Conservation (phyloP, 768 basidiomycete genomes). For the Leccinum sublutescens region DNA sequence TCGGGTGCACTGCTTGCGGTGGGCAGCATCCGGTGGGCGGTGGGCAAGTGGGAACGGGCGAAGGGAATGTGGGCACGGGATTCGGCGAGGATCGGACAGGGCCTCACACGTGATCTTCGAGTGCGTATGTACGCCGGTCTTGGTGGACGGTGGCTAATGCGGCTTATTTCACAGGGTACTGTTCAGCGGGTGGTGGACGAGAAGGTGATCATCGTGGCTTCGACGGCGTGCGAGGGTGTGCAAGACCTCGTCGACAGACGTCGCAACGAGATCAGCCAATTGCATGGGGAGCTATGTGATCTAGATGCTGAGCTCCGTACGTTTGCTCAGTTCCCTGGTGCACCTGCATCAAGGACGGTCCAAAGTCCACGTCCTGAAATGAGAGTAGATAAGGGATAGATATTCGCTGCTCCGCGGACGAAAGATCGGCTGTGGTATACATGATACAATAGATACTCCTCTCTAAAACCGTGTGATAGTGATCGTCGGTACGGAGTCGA, state of each 20-base stretch:
- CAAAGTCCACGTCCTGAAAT: neutral
- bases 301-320: conserved; percentile 37
- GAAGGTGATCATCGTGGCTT: conserved; percentile 54
- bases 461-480: conserved; percentile 27
- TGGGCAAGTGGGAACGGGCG: conserved; percentile 66
- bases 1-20: conserved; percentile 52
- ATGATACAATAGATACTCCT: conserved; percentile 23
- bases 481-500: conserved; percentile 26
- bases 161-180: conserved; percentile 37
- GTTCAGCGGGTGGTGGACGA: conserved; percentile 47
- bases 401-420: conserved; percentile 3
- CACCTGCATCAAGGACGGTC: conserved; percentile 3
- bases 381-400: conserved; percentile 13
- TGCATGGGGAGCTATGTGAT: conserved; percentile 43
- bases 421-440: conserved; percentile 26
- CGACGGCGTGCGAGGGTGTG: conserved; percentile 47
- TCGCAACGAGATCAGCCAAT: conserved; percentile 43
- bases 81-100: conserved; percentile 58
- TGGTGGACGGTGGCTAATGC: conserved; percentile 3
- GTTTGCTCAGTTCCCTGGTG: conserved; percentile 4
- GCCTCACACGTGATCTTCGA: conserved; percentile 62
- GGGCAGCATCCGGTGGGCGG: conserved; percentile 56
- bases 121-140: conserved; percentile 33
- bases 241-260: conserved; percentile 39
- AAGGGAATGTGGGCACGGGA: conserved; percentile 69